phyloP scores from a whole-genome alignment of 345 rosid species.

The Geranium brycei region DNA sequence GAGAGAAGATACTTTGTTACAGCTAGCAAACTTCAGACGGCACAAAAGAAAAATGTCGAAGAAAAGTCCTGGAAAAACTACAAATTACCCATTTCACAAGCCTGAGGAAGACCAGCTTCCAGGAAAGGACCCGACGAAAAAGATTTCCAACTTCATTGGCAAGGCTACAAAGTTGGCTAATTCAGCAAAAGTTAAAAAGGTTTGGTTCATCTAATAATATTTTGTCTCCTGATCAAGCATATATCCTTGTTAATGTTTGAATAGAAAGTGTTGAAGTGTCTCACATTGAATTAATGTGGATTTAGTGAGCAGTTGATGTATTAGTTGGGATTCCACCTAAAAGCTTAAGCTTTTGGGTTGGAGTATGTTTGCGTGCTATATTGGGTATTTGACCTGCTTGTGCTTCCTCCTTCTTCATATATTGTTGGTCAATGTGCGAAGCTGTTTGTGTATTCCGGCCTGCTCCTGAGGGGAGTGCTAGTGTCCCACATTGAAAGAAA shows the following conservation, averaged over 20 bases:
- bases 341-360: too few relatives aligned
- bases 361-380: too few relatives aligned
- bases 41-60: constrained; percentile 79
- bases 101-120: constrained; percentile 90
- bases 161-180: constrained; percentile 78
- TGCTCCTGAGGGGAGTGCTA: too few relatives aligned
- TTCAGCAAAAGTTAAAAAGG: constrained; percentile 88
- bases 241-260: neutral
- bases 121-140: constrained; percentile 78
- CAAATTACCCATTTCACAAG: constrained; percentile 71
- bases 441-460: too few relatives aligned
- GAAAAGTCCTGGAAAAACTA: constrained; percentile 53
- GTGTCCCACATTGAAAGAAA: too few relatives aligned
- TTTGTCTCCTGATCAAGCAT: neutral
- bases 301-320: too few relatives aligned
- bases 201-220: constrained; percentile 12
- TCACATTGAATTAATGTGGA: too few relatives aligned
- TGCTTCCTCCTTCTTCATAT: too few relatives aligned
- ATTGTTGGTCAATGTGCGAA: too few relatives aligned
- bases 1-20: constrained; percentile 83
- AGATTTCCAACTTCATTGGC: constrained; percentile 69
- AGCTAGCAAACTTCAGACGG: constrained; percentile 73
- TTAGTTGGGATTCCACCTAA: too few relatives aligned
- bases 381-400: too few relatives aligned
- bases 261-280: too few relatives aligned